Base-by-base conservation (phyloP, 2,329 filamentous ascomycete species). In the Plectosphaerella cucumerina region DNA sequence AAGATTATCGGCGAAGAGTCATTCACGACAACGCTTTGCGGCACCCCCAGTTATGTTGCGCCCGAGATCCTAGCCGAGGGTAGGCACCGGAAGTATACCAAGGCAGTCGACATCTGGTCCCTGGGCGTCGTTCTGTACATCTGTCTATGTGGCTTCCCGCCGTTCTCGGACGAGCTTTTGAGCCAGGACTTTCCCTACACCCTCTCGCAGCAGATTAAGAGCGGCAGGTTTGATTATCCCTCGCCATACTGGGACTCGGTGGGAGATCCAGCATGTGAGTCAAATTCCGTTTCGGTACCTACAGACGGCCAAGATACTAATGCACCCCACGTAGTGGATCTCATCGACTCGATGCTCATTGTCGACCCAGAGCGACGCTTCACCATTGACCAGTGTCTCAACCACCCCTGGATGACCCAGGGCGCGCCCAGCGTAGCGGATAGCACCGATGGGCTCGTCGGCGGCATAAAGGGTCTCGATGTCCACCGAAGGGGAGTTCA, bases 1-100 rank as follows among this genome's bases (percentile, higher is more conserved):
- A 99, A 99, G 72, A 97, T 99, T 58, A 96, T 99, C 58, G 95
- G 95, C 56, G 94, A 99, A 67, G 91, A 97, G 65, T 97, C 93
- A 0, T 99, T 99, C 65, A 97, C 94, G 1, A 97, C 92, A 0
- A 97, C 94, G 1, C 74, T 99, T 56, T 94, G 94, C 66, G 94
- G 94, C 56, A 99, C 94, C n/a, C 94, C 93, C 6, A 94, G 89
- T 68, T 96, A 99, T 65, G 93, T 97, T 54, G 94, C 95, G 1
- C 94, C 94, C 1, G 94, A 99, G 67, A 96, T 99, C 51, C 76
- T 99, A 5, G 87, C 91, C 62, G 88, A 92, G 56, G 84, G 82
- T 17, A 86, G 84, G 61, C 82, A 90, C 54, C 85, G 94, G 58
- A 89, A 89, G 64, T 99, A 99, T 71, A 96, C 92, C 50, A 90